These are phyloP conservation scores for Kwoniella sp. DNA, from an alignment of 768 basidiomycete genomes.

Conservation along the genomic window DNA sequence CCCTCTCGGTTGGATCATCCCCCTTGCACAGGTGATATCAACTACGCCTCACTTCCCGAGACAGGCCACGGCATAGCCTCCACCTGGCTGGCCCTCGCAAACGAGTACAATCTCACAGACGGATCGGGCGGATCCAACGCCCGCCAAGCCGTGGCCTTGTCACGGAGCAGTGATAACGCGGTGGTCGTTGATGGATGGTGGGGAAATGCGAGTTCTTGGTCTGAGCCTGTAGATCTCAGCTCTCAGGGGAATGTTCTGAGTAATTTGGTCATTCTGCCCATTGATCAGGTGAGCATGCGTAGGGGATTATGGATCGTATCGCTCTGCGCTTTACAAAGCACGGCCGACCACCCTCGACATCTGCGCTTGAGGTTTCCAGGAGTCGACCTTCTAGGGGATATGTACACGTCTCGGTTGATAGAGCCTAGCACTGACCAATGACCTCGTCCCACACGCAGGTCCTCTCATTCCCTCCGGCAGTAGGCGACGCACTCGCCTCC, in stretches of 20 bases:
- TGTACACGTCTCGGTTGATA: no score
- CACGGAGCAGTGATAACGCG: constrained; percentile 17
- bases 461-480: constrained; percentile 31
- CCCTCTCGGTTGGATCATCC: neutral
- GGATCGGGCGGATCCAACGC: constrained; percentile 10
- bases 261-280: constrained; percentile 42
- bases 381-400: no score
- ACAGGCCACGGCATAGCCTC: constrained; percentile 6
- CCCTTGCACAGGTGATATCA: constrained; percentile 6
- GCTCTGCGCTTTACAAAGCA: no score
- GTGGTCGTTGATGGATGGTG: constrained; percentile 22
- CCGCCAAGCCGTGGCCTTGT: constrained; percentile 27
- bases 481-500: constrained; percentile 6
- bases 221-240: constrained; percentile 22
- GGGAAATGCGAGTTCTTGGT: constrained; percentile 39
- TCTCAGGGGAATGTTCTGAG: constrained; percentile 7
- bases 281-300: constrained; percentile 38
- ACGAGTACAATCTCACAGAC: constrained; percentile 11
- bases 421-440: neutral
- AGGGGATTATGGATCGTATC: neutral
- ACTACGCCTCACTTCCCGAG: constrained; percentile 2
- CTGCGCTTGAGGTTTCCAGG: no score
- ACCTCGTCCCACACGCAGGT: constrained; percentile 24
- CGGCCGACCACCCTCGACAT: no score
- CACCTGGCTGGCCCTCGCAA: constrained; percentile 4